Evolutionary conservation across 805 yeast genomes (phyloP), one percentile per base, ranked within the genome.

Genomic region (Metschnikowia sp.): DNA sequence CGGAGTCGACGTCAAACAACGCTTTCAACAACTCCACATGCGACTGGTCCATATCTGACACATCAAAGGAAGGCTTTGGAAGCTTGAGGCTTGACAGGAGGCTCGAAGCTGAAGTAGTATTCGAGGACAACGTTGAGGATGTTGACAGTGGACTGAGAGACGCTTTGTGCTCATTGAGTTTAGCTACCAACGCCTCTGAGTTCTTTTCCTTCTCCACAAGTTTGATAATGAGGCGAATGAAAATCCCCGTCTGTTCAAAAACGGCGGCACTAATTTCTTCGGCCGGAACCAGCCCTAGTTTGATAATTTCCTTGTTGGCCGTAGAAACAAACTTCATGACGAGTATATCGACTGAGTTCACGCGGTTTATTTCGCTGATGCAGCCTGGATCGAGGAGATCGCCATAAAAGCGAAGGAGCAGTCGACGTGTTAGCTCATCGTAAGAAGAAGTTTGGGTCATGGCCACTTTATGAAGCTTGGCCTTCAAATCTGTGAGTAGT

Each of bases 401-500:
- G 47, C 82, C 82, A 61, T 86, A 85, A 48, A 84, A 74, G 26
- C 86, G 77, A 26, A 86, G 62, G 39, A 84, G 70, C 42, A 83
- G 76, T 32, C 86, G 68, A 50, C 86, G 70, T 10, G 84, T 74
- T 47, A 75, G 64, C 5, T 76, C 81, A 43, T 78, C 81, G 36
- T 68, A 58, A 26, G 60, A 46, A 9, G 62, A 49, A 12, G 58
- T 64, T 34, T 56, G 60, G 28, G 74, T 71, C 67, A 80, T 67
- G 19, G 84, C 79, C 2, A 82, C 69, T 13, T 62, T 54, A 44
- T 72, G 67, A 44, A 82, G 65, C 29, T 65, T 61, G 4, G 58
- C 60, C 58, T 77, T 79, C 35, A 82, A 57, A 54, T 55, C 58
- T 4, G 60, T 43, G 3, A 68, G 59, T 19, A 77, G 65, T 36